phyloP scores from a whole-genome alignment of 192 early-diverging fungal species.

The Chytriomyces confervae region DNA sequence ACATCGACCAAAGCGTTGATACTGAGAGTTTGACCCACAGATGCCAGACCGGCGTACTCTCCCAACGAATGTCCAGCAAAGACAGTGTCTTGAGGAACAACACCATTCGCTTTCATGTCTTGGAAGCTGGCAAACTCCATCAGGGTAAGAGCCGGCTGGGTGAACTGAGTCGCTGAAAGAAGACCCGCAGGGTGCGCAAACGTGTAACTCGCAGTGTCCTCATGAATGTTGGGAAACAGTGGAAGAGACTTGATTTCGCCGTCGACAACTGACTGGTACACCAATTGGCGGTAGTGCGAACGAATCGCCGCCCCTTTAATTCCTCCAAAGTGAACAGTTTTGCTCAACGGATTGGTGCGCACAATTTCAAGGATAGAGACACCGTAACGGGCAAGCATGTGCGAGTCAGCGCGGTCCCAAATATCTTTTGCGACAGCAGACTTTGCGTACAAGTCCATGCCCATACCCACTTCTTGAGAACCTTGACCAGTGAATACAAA shows the following conservation, averaged over 20 bases:
- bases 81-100: slow-evolving; percentile 82
- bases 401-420: slow-evolving; percentile 90
- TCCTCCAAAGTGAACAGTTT: slow-evolving; percentile 90
- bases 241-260: slow-evolving; percentile 80
- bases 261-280: slow-evolving; percentile 85
- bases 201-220: slow-evolving; percentile 74
- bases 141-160: slow-evolving; percentile 87
- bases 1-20: slow-evolving; percentile 88
- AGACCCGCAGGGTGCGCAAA: slow-evolving; percentile 85
- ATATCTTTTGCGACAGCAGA: slow-evolving; percentile 83
- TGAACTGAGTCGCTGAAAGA: slow-evolving; percentile 93
- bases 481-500: slow-evolving; percentile 98
- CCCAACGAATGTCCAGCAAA: slow-evolving; percentile 92
- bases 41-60: slow-evolving; percentile 90
- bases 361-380: slow-evolving; percentile 94
- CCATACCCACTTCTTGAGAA: slow-evolving; percentile 95
- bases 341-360: slow-evolving; percentile 77
- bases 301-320: slow-evolving; percentile 81
- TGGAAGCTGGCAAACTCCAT: slow-evolving; percentile 91
- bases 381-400: slow-evolving; percentile 84
- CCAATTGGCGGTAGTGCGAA: slow-evolving; percentile 83
- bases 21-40: slow-evolving; percentile 85
- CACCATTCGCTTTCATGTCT: slow-evolving; percentile 86
- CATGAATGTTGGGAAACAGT: slow-evolving; percentile 86
- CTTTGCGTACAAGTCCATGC: slow-evolving; percentile 87